Conservation (phyloP, 2,329 filamentous ascomycete species). For the Chaetothyriales sp. region DNA sequence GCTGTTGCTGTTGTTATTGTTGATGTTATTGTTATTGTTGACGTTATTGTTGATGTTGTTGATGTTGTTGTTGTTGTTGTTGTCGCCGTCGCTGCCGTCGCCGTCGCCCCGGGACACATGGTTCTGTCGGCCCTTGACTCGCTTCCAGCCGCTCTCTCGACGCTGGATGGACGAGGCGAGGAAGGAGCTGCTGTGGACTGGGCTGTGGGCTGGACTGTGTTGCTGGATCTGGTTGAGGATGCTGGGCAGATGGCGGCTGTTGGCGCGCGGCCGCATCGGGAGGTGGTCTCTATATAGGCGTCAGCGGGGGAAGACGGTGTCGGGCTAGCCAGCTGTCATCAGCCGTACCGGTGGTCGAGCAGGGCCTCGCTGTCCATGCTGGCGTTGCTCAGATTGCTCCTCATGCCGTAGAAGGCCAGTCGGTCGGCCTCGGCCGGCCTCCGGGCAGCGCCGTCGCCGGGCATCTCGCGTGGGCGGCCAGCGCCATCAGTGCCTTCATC, state of each 20-base stretch:
- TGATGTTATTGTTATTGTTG: not conserved
- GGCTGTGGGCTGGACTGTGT: not conserved
- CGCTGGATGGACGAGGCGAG: conserved; percentile 4
- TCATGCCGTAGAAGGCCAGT: conserved; percentile 41
- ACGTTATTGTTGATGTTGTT: not conserved
- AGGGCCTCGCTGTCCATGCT: conserved; percentile 82
- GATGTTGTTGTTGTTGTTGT: not conserved
- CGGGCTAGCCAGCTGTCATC: not conserved
- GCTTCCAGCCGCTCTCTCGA: conserved; percentile 1
- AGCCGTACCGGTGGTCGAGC: conserved; percentile 51
- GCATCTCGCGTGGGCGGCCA: conserved; percentile 20
- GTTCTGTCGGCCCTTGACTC: not conserved
- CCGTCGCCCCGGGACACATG: not conserved
- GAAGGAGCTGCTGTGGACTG: conserved; percentile 1
- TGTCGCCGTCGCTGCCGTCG: not conserved
- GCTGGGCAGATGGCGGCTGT: conserved; percentile 24
- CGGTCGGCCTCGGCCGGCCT: conserved; percentile 25
- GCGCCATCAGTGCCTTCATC: conserved; percentile 35
- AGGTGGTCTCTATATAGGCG: conserved; percentile 41
- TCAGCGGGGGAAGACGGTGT: not conserved
- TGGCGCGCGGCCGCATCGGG: conserved; percentile 50
- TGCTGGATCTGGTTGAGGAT: not conserved
- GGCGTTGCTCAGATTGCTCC: conserved; percentile 57
- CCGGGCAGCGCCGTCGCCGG: conserved; percentile 24
- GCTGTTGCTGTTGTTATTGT: not conserved